Conservation (phyloP, 257 asterid species). For the Gentiana dahurica region DNA sequence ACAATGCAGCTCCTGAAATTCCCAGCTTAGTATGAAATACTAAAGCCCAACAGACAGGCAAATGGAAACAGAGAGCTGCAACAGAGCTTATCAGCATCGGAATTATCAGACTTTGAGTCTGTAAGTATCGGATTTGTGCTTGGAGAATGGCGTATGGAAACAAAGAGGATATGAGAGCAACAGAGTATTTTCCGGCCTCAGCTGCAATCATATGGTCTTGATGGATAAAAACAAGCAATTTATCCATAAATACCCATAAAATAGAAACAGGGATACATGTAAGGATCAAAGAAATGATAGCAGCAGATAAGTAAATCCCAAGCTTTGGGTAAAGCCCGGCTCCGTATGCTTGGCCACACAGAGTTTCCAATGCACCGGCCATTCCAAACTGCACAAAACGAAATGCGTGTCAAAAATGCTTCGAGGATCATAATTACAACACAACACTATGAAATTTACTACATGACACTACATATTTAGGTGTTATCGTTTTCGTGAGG, state of each 20-base stretch:
- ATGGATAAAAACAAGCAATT: constrained; percentile 7
- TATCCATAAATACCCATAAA: constrained; percentile 12
- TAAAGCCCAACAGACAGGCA: constrained; percentile 14
- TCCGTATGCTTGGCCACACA: constrained; percentile 19
- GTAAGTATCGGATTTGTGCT: constrained; percentile 7
- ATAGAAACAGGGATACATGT: constrained; percentile 15
- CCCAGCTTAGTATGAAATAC: constrained; percentile 12
- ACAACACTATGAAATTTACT: no score
- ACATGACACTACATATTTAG: no score
- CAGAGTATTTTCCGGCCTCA: constrained; percentile 12
- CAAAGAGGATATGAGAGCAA: constrained; percentile 1
- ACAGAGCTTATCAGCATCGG: constrained; percentile 16
- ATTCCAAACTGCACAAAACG: constrained; percentile 12
- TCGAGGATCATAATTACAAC: no score
- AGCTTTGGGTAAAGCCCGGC: constrained; percentile 12
- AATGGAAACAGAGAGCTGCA: constrained; percentile 6
- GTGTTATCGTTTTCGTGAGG: no score
- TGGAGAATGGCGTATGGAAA: constrained; percentile 12
- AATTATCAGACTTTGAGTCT: constrained; percentile 13
- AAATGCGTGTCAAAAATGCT: no score
- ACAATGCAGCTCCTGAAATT: constrained; percentile 12
- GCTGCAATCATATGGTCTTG: constrained; percentile 16
- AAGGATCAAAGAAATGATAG: constrained; percentile 9
- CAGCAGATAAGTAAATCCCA: constrained; percentile 8
- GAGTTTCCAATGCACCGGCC: constrained; percentile 16